Evolutionary conservation across 768 basidiomycete species (phyloP), one percentile per base, ranked within the genome.

Genomic region (Naganishia onofrii): DNA sequence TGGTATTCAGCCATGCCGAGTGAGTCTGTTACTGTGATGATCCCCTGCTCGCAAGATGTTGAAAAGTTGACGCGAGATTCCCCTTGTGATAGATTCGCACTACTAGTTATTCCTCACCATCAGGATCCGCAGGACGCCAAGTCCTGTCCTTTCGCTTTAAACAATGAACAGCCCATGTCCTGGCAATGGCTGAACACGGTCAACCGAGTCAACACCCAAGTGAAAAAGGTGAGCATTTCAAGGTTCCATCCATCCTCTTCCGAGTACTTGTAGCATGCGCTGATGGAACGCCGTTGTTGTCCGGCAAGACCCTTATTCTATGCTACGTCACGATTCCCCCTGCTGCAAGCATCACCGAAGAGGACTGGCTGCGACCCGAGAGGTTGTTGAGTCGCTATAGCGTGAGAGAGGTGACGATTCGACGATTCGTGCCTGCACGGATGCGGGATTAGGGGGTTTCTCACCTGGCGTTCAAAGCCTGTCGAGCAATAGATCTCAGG

Each of bases 181-280:
- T 99, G 96, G 96, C 86, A 91, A 15, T 97, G 93, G 94, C 85
- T 99, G 32, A 93, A 92, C 81, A 99, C 96, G 0, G 86, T 99
- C 71, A 98, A 96, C 78, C 88, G 96, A 44, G 95, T 97, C 15
- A 97, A 95, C 79, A 88, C 92, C 0, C 93, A 96, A 78, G 95
- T 98, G 4, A 92, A 93, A 82, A 99, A 99, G 87, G 95, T 92
- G 26, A 38, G 80, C 69, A 17, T n/a, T 9, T 38, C 38, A 31
- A 28, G 32, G 46, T 51, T 31, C 10, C 19, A n/a, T 1, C 10
- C 52, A 1, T 28, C n/a, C n/a, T 36, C 12, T 36, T 36, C 34
- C 48, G 42, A 63, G 36, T 26, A 57, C 29, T 28, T 7, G 15
- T 42, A 34, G 15, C 10, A 19, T 7, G 4, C 9, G 5, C 28